These are phyloP conservation scores for Exophiala mesophila DNA, from an alignment of 2,329 filamentous ascomycete genomes.

Conservation along the genomic window DNA sequence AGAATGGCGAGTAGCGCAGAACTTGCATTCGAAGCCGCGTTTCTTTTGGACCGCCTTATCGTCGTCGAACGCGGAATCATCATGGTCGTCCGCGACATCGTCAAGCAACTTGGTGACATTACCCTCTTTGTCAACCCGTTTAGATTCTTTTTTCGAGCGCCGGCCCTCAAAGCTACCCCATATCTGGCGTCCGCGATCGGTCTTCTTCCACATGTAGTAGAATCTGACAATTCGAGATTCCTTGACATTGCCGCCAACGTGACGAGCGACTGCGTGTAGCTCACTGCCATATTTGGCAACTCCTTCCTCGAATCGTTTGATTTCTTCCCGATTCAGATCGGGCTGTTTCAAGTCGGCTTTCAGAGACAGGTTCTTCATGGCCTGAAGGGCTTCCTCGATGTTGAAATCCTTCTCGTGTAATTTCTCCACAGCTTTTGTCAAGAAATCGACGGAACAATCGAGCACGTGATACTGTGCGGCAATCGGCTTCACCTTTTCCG, in stretches of 20 bases:
- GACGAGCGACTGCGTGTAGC: constrained; percentile 72
- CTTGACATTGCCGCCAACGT: constrained; percentile 74
- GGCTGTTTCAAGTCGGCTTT: constrained; percentile 77
- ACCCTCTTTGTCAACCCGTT: constrained; percentile 53
- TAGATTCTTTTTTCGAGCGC: constrained; percentile 84
- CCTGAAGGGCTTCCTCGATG: constrained; percentile 62
- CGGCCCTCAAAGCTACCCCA: constrained; percentile 86
- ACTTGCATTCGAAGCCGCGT: constrained; percentile 86
- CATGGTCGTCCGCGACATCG: constrained; percentile 84
- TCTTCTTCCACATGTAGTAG: constrained; percentile 99
- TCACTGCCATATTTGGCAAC: constrained; percentile 89
- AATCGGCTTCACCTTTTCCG: constrained; percentile 62
- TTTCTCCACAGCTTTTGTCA: constrained; percentile 74
- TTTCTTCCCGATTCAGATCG: constrained; percentile 68
- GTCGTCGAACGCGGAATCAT: constrained; percentile 93
- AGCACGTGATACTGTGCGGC: constrained; percentile 66
- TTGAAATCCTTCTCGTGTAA: constrained; percentile 70
- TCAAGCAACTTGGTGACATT: constrained; percentile 73
- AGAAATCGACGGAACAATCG: constrained; percentile 74
- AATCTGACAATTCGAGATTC: constrained; percentile 80
- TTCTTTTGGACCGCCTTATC: constrained; percentile 77
- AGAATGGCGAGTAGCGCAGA: constrained; percentile 74
- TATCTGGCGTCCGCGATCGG: constrained; percentile 73
- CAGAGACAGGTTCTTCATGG: constrained; percentile 63
- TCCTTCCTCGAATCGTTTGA: constrained; percentile 87